These are phyloP conservation scores for Podaxis sp. DNA, from an alignment of 768 basidiomycete species.

Conservation along the genomic window DNA sequence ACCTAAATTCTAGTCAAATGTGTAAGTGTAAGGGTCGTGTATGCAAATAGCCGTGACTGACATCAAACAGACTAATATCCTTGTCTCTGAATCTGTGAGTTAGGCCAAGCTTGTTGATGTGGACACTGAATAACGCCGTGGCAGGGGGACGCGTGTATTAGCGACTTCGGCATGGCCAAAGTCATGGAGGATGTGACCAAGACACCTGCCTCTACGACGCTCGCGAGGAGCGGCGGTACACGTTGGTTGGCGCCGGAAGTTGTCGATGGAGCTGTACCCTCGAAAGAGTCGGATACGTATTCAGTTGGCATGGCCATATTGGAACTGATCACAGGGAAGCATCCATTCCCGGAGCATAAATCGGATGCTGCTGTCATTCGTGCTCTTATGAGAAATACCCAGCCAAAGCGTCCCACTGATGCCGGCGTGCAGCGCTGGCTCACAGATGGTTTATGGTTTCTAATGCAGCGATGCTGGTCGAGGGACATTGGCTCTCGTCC, in stretches of 20 bases:
- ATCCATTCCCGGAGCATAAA: neutral
- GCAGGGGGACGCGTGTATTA: neutral
- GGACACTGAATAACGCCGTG: neutral
- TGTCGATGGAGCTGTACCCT: neutral
- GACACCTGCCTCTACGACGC: constrained; percentile 17
- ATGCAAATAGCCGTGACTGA: neutral
- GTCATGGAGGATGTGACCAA: neutral
- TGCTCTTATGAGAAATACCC: constrained; percentile 23
- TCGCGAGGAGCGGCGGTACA: constrained; percentile 19
- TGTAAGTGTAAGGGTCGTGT: neutral
- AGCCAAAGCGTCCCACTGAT: constrained; percentile 43
- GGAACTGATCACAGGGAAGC: neutral
- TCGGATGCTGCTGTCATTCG: constrained; percentile 2
- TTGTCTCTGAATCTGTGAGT: constrained; percentile 1
- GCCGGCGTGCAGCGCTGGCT: constrained; percentile 34
- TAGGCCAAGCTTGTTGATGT: neutral
- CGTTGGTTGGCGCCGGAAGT: constrained; percentile 5
- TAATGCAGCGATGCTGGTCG: constrained; percentile 50
- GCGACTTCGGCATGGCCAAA: constrained; percentile 4
- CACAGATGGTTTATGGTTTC: constrained; percentile 47
- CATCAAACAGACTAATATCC: neutral
- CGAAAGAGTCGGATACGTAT: neutral
- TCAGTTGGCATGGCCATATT: neutral
- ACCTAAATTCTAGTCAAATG: constrained; percentile 11
- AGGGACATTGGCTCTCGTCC: constrained; percentile 37